Percentiles rank a stretch among this genome's conserved stretches.
Evolutionary conservation across 148 eudicot species (phyloP).

Genomic region (Camellia granthamiana): DNA sequence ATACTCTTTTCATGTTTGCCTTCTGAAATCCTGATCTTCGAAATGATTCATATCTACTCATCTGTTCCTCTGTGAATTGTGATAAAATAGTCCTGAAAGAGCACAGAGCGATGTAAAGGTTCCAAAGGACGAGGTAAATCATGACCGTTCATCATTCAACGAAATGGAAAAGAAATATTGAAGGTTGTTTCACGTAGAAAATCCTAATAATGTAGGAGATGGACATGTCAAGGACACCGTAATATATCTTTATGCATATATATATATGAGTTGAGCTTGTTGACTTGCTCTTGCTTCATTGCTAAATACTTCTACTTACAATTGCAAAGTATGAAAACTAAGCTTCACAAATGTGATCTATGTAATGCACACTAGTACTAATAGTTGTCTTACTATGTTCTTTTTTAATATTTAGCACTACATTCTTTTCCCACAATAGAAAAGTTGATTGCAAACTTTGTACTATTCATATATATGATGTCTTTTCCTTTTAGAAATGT

Average conservation of each 20-base stretch:
- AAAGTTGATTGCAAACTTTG: too few relatives aligned
- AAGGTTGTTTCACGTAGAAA: background rate
- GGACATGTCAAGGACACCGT: background rate
- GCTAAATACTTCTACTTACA: background rate
- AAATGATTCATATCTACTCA: conserved; percentile 90
- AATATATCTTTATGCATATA: background rate
- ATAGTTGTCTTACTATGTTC: background rate
- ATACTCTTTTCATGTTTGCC: conserved; percentile 88
- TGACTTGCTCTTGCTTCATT: background rate
- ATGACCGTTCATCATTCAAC: background rate
- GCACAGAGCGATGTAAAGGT: background rate
- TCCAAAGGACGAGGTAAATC: background rate
- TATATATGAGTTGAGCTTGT: background rate
- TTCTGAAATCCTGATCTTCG: conserved; percentile 93
- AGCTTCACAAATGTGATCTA: background rate
- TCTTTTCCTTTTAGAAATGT: too few relatives aligned
- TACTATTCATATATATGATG: too few relatives aligned
- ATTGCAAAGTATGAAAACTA: background rate
- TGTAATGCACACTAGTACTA: background rate
- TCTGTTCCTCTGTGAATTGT: conserved; percentile 76
- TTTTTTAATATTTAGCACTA: background rate
- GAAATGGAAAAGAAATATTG: background rate
- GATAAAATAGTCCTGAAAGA: conserved; percentile 60
- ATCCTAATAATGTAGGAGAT: background rate
- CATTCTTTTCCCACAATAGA: too few relatives aligned